phyloP scores from a whole-genome alignment of 2,329 filamentous ascomycete species.

The Alternaria brassicicola region DNA sequence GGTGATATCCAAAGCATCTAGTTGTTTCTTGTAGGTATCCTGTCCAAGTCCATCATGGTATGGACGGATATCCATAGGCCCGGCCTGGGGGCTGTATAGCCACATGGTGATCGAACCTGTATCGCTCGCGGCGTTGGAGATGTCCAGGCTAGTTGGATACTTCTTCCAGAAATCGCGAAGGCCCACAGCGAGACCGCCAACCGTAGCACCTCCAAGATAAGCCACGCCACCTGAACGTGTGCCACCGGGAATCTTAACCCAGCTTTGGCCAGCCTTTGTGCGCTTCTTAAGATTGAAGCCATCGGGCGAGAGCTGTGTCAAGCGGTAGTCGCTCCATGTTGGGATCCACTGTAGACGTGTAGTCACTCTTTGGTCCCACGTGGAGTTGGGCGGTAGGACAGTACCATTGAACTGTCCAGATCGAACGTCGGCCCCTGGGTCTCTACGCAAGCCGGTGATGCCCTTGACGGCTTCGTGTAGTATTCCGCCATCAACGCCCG shows the following conservation, averaged over 20 bases:
- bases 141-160: conserved; percentile 64
- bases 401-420: conserved; percentile 59
- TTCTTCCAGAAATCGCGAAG: conserved; percentile 68
- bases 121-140: conserved; percentile 58
- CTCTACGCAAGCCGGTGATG: conserved; percentile 64
- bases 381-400: conserved; percentile 48
- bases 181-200: conserved; percentile 65
- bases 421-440: conserved; percentile 59
- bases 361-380: conserved; percentile 57
- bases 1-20: conserved; percentile 66
- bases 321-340: conserved; percentile 63
- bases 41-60: conserved; percentile 65
- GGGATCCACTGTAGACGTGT: conserved; percentile 63
- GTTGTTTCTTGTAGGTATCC: conserved; percentile 62
- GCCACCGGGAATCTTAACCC: conserved; percentile 64
- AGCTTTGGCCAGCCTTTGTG: conserved; percentile 62
- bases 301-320: conserved; percentile 64
- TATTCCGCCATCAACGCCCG: conserved; percentile 61
- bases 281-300: conserved; percentile 67
- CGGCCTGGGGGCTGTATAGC: conserved; percentile 64
- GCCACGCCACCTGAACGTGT: conserved; percentile 62
- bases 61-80: conserved; percentile 62
- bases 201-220: conserved; percentile 63
- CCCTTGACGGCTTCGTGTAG: conserved; percentile 65
- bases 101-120: conserved; percentile 62